phyloP scores from a whole-genome alignment of 1,284 basidiomycete species.

The Rhodotorula sp. region DNA sequence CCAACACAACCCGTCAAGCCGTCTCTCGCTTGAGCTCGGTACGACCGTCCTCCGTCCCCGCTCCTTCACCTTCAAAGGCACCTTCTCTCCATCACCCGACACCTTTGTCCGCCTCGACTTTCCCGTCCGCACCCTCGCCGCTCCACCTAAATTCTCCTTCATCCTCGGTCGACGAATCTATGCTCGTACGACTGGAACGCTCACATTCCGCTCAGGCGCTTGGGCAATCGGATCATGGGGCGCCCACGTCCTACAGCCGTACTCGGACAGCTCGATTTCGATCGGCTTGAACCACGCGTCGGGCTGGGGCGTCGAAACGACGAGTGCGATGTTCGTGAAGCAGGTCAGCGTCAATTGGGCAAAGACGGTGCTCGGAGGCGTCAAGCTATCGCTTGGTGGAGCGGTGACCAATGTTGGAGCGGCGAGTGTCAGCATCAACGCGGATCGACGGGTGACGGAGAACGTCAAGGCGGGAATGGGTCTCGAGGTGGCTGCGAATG shows the following conservation, averaged over 20 bases:
- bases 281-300: conserved; percentile 30
- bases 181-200: conserved; percentile 48
- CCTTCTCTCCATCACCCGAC: conserved; percentile 53
- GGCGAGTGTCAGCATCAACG: conserved; percentile 45
- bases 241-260: conserved; percentile 6
- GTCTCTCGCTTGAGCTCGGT: conserved; percentile 54
- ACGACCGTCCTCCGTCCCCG: conserved; percentile 54
- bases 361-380: conserved; percentile 50
- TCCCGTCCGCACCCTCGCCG: conserved; percentile 39
- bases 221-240: conserved; percentile 49
- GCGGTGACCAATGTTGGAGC: conserved; percentile 46
- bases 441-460: conserved; percentile 50
- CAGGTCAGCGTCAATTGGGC: conserved; percentile 50
- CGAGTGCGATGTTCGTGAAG: conserved; percentile 20
- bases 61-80: conserved; percentile 50
- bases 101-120: conserved; percentile 51
- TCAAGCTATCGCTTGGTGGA: conserved; percentile 53
- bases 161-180: conserved; percentile 53
- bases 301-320: conserved; percentile 22
- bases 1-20: conserved; percentile 63
- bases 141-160: conserved; percentile 52
- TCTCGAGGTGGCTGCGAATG: conserved; percentile 46
- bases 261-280: conserved; percentile 30
- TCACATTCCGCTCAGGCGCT: conserved; percentile 46
- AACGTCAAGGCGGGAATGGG: conserved; percentile 47